Evolutionary conservation across 495 filamentous ascomycete species (phyloP), one percentile per base, ranked within the genome.

Genomic region (Aspergillus olivimuriae): DNA sequence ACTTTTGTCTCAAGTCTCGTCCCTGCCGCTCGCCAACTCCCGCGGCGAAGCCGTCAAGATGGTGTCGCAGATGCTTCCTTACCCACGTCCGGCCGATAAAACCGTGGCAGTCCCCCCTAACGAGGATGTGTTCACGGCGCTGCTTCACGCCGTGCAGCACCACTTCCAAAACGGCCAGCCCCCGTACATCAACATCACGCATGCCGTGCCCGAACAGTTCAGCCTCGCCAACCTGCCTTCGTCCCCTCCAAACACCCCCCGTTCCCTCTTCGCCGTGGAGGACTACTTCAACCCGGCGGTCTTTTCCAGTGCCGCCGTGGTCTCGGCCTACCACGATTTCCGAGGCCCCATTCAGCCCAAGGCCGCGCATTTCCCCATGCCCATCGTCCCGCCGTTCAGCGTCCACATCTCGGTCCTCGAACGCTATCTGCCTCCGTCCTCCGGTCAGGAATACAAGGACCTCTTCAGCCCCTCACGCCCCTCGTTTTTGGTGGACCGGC

Each of bases 391-490:
- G 0, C 83, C 83, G 4, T 71, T 68, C 34, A 83, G 72, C 32
- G 71, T 86, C 18, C 73, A 84, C 40, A 63, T 85, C 33, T 80
- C 82, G 1, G 65, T 86, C 10, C 65, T 87, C 6, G 83, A 87
- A 57, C 80, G 83, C 4, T 87, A 81, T 56, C 80, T 87, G 4
- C 83, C 83, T 37, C 83, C 83, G 11, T 68, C 77, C 1, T 77
- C 78, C 4, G 45, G 53, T 3, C 66, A 78, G 47, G 82, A 86
- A 50, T 82, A 81, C 39, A 57, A 64, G 20, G 72, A 81, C 50
- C 68, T 86, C 47, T 84, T 86, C 56, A 62, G 58, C 24, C 51
- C 61, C n/a, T 64, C 63, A 15, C 72, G 73, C 8, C 75, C 69
- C 3, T 84, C 81, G 0, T 72, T 82, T 30, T 69, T 87, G n/a